Conservation (phyloP, 805 yeast genomes). For the Kodamaea sagamina region DNA sequence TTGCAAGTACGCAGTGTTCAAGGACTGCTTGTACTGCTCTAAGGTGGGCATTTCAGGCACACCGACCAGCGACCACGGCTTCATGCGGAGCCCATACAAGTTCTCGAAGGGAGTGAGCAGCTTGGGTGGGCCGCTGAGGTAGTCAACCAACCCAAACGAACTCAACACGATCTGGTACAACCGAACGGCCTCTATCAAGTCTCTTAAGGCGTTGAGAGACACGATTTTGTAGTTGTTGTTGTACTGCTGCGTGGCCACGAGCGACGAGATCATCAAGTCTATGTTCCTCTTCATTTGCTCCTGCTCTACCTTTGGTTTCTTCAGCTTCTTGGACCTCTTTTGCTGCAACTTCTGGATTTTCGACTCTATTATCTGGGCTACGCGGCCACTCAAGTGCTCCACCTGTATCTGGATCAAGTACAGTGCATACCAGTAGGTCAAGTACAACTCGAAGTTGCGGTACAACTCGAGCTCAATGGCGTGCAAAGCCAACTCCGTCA, state of each 20-base stretch:
- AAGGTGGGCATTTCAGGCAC: constrained; percentile 66
- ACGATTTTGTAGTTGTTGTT: constrained; percentile 23
- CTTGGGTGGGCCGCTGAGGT: constrained; percentile 29
- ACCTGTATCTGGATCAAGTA: constrained; percentile 44
- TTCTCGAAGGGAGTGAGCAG: constrained; percentile 24
- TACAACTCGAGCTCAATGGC: constrained; percentile 79
- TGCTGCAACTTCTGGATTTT: constrained; percentile 39
- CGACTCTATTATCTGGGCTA: constrained; percentile 32
- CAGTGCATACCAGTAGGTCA: constrained; percentile 68
- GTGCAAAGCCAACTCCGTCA: constrained; percentile 70
- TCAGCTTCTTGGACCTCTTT: constrained; percentile 47
- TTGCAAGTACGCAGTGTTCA: constrained; percentile 12
- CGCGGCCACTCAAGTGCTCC: constrained; percentile 48
- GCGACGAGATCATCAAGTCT: constrained; percentile 22
- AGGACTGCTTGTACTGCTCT: constrained; percentile 33
- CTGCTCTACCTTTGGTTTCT: constrained; percentile 50
- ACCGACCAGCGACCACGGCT: constrained; percentile 78
- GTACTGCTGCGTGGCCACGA: constrained; percentile 19
- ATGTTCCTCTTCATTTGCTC: constrained; percentile 28
- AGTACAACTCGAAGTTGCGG: constrained; percentile 65
- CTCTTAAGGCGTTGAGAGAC: constrained; percentile 19
- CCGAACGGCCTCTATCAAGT: constrained; percentile 24
- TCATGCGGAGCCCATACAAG: constrained; percentile 57
- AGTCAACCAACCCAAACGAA: constrained; percentile 22
- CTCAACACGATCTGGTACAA: constrained; percentile 22